phyloP scores from a whole-genome alignment of 2,329 filamentous ascomycete genomes.

The Diaporthe caulivora region DNA sequence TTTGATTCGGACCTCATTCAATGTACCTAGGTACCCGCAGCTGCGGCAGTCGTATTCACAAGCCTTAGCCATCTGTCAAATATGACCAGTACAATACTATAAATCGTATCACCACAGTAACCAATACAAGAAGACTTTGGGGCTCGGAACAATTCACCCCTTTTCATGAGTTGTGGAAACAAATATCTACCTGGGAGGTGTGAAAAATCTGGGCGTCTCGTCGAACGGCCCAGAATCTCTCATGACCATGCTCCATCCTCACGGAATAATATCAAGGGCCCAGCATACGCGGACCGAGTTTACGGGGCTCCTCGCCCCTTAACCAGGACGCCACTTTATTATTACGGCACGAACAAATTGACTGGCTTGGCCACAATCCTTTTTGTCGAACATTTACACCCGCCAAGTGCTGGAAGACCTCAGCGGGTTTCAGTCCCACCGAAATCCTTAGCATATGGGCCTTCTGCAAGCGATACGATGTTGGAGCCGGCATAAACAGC shows the following conservation, averaged over 20 bases:
- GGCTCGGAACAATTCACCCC: background rate
- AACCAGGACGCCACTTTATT: background rate
- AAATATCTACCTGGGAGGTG: no score
- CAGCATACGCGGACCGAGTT: background rate
- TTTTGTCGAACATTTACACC: background rate
- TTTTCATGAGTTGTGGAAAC: background rate
- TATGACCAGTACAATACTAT: background rate
- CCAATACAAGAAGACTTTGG: background rate
- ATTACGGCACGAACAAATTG: background rate
- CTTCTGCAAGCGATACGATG: background rate
- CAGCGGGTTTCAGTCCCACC: slow-evolving; percentile 1
- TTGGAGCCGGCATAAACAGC: slow-evolving; percentile 6
- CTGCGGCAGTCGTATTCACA: background rate
- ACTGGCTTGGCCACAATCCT: background rate
- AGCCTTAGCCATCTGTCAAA: background rate
- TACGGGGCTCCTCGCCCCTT: background rate
- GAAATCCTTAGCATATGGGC: background rate
- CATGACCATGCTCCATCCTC: background rate
- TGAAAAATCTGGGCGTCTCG: background rate
- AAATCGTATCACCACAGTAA: background rate
- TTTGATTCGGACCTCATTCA: no score
- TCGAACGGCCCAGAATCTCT: background rate
- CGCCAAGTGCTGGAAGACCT: slow-evolving; percentile 2
- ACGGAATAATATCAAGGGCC: background rate
- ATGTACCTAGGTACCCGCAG: background rate